These are phyloP conservation scores for Aphanomyces euteiches DNA, from an alignment of 352 stramenopile species.

Conservation along the genomic window DNA sequence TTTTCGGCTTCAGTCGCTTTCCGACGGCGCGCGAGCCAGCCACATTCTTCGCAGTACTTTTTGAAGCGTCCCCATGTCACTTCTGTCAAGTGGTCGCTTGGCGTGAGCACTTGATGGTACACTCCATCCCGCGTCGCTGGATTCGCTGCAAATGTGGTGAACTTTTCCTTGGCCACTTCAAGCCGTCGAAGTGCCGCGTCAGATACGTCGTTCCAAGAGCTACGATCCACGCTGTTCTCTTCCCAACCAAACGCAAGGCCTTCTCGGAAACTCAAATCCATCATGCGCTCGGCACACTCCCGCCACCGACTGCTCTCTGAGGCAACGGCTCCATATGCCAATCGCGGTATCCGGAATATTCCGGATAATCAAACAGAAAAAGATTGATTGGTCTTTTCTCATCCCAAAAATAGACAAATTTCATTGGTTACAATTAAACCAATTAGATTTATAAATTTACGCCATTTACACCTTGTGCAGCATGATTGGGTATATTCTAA, in stretches of 20 bases:
- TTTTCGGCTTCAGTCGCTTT: constrained; percentile 16
- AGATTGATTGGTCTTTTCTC: neutral
- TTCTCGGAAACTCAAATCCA: constrained; percentile 18
- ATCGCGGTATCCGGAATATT: constrained; percentile 13
- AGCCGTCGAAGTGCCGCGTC: constrained; percentile 6
- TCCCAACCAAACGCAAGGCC: constrained; percentile 15
- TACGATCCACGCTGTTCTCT: constrained; percentile 13
- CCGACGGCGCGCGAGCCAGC: constrained; percentile 12
- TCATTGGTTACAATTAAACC: neutral
- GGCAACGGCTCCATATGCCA: constrained; percentile 16
- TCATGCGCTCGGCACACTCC: neutral
- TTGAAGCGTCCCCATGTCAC: constrained; percentile 17
- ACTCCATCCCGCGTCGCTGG: neutral
- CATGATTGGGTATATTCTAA: no score
- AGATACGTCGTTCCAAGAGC: constrained; percentile 19
- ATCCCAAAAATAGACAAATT: neutral
- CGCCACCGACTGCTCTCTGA: neutral
- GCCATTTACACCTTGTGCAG: no score
- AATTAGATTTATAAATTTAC: no score
- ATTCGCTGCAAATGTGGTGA: constrained; percentile 6
- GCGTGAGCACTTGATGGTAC: constrained; percentile 8
- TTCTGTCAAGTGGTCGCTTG: constrained; percentile 19
- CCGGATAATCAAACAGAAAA: constrained; percentile 7
- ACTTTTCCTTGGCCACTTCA: constrained; percentile 21
- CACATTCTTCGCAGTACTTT: constrained; percentile 22